These are phyloP conservation scores for Claviceps sp. DNA, from an alignment of 2,329 filamentous ascomycete genomes.

Conservation along the genomic window DNA sequence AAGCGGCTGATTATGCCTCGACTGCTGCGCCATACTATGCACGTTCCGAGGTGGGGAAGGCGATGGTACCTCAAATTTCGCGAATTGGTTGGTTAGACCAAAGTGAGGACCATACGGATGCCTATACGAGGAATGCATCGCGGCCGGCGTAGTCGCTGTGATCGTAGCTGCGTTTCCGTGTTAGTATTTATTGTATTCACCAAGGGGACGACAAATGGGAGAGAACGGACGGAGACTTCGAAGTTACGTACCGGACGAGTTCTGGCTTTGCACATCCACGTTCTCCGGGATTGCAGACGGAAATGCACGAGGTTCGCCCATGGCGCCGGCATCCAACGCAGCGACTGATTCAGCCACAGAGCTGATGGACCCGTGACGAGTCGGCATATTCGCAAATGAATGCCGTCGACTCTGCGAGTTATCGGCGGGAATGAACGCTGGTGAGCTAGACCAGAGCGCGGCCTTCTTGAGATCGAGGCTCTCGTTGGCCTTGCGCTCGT, in stretches of 20 bases:
- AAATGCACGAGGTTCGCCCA: conserved; percentile 31
- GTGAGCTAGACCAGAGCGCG: conserved; percentile 56
- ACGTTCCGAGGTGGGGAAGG: conserved; percentile 48
- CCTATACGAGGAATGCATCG: conserved; percentile 16
- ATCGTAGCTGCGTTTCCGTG: conserved; percentile 11
- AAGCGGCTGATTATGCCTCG: conserved; percentile 54
- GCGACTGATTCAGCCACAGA: conserved; percentile 40
- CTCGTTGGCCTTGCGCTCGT: conserved; percentile 50
- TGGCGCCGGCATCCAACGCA: conserved; percentile 30
- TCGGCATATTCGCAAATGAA: conserved; percentile 61
- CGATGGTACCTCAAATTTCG: conserved; percentile 19
- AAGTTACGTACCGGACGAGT: conserved; percentile 24
- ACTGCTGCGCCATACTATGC: conserved; percentile 48
- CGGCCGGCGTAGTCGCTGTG: conserved; percentile 10
- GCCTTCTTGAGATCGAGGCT: conserved; percentile 46
- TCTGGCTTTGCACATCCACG: conserved; percentile 22
- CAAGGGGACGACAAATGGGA: neutral
- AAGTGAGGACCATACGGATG: conserved; percentile 35
- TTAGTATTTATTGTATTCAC: neutral
- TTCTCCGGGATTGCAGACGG: conserved; percentile 26
- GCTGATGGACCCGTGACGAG: conserved; percentile 49
- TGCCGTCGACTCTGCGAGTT: conserved; percentile 64
- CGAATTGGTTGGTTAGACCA: conserved; percentile 21
- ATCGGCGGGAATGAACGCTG: conserved; percentile 52
- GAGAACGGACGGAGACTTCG: neutral